Evolutionary conservation across 2,329 filamentous ascomycete genomes (phyloP).

Genomic region (Ophiosphaerella narmari): DNA sequence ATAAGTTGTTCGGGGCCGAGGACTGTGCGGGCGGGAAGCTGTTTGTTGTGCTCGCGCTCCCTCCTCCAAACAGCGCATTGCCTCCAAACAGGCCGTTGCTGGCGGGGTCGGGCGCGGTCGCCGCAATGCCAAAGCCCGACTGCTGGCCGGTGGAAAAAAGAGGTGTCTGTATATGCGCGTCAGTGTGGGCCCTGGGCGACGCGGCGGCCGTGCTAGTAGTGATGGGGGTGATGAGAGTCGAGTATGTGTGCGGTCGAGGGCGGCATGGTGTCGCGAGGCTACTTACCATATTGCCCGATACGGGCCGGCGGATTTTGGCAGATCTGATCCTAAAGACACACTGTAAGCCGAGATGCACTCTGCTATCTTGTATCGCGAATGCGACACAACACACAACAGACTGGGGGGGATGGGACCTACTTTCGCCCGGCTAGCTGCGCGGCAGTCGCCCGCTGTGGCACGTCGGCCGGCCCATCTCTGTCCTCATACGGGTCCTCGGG

Average conservation of each 20-base stretch:
- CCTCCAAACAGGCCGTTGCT: constrained; percentile 20
- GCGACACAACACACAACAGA: neutral
- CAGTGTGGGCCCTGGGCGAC: constrained; percentile 21
- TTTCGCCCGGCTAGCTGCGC: constrained; percentile 60
- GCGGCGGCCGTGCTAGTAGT: constrained; percentile 10
- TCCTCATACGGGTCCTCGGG: constrained; percentile 34
- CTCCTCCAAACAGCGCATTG: neutral
- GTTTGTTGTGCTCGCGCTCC: constrained; percentile 18
- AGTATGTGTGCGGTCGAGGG: constrained; percentile 5
- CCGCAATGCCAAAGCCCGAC: constrained; percentile 28
- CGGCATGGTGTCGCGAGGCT: constrained; percentile 2
- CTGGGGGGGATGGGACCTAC: constrained; percentile 50
- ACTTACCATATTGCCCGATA: constrained; percentile 34
- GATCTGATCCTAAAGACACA: constrained; percentile 30
- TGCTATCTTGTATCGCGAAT: neutral
- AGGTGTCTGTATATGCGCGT: constrained; percentile 24
- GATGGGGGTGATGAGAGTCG: constrained; percentile 4
- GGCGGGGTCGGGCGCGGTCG: constrained; percentile 20
- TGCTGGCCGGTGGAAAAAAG: constrained; percentile 20
- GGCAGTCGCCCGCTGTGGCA: constrained; percentile 57
- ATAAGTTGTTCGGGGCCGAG: constrained; percentile 27
- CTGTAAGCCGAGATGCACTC: neutral
- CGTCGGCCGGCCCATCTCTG: constrained; percentile 48
- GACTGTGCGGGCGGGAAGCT: constrained; percentile 41
- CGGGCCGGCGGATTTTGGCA: constrained; percentile 30